Evolutionary conservation across 2,329 filamentous ascomycete species (phyloP).

Genomic region (Mariannaea elegans): DNA sequence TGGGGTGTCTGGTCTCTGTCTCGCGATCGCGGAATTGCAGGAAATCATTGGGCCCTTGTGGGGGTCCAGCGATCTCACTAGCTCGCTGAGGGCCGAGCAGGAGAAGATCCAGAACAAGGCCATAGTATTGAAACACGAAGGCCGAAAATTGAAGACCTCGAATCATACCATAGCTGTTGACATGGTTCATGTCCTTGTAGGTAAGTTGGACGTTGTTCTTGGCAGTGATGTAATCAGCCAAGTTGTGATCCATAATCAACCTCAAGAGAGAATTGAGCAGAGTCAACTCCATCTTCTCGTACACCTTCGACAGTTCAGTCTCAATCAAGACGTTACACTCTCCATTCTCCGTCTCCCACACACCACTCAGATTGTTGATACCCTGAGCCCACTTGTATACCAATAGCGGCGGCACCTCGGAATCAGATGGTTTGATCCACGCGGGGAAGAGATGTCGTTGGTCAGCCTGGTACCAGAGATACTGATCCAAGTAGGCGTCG

Average conservation of each 20-base stretch:
- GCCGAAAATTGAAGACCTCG: conserved; percentile 97
- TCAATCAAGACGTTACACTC: conserved; percentile 99
- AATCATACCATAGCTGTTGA: conserved; percentile 98
- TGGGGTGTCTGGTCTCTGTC: conserved; percentile 92
- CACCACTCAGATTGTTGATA: conserved; percentile 95
- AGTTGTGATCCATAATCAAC: conserved; percentile 98
- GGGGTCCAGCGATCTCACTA: conserved; percentile 96
- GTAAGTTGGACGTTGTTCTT: conserved; percentile 99
- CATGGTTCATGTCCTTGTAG: conserved; percentile 99
- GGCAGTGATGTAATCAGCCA: conserved; percentile 98
- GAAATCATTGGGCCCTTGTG: conserved; percentile 95
- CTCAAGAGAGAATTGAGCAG: conserved; percentile 91
- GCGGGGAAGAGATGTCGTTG: conserved; percentile 96
- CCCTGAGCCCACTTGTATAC: conserved; percentile 99
- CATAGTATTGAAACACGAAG: conserved; percentile 99
- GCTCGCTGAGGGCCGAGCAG: conserved; percentile 92
- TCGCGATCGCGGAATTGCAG: conserved; percentile 94
- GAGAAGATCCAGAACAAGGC: conserved; percentile 91
- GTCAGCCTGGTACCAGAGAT: conserved; percentile 98
- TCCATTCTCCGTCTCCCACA: conserved; percentile 93
- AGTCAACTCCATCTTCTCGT: conserved; percentile 98
- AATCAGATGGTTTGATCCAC: conserved; percentile 99
- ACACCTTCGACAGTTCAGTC: conserved; percentile 98
- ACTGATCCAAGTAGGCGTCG: conserved; percentile 97
- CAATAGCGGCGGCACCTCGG: conserved; percentile 91